Base-by-base conservation (phyloP, 352 stramenopile species). In the Phytophthora podocarpi region DNA sequence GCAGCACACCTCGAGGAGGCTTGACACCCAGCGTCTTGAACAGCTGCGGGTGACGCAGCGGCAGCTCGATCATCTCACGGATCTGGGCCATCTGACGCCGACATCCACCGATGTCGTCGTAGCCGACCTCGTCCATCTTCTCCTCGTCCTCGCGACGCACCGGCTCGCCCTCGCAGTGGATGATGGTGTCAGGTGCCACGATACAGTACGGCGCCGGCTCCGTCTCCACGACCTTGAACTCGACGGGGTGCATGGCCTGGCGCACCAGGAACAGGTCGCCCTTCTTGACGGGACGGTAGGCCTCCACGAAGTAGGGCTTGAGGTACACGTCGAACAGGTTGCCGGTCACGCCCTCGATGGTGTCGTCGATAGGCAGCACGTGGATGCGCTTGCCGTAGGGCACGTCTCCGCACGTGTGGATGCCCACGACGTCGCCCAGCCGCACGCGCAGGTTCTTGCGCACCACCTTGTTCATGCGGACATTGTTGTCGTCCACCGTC, bases 241-340 rank as follows among this genome's bases (percentile, higher is more conserved):
- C 98, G 2, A 99, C 98, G 3, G 97, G 97, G 78, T 99, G 97
- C 98, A 99, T 99, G 28, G 97, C 97, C 42, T 97, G 89, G 36
- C 97, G 84, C 20, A 99, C 98, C 16, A 99, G 82, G 74, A 99
- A 99, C 21, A 99, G 76, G 67, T 99, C 98, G 6, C 97, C 97
- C 79, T 99, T 99, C 79, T 98, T 98, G 23, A 99, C 91, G 5
- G 98, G 98, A 45, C 98, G 96, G 80, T 99, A 99, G 13, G 97
- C 97, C 73, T 99, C 98, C 35, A 99, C 81, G 69, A 99, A 99
- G 87, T 99, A 99, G 12, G 98, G 97, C 82, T 99, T 99, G 47
- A 99, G 83, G 80, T 99, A 99, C 32, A 99, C 97, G 70, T 99
- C 98, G 65, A 99, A 99, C 5, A 99, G 71, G 86, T 99, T 99